Percentiles rank a stretch among this genome's conserved stretches.
Conservation (phyloP, 106 monocot species). For the Dendrobium nobile region DNA sequence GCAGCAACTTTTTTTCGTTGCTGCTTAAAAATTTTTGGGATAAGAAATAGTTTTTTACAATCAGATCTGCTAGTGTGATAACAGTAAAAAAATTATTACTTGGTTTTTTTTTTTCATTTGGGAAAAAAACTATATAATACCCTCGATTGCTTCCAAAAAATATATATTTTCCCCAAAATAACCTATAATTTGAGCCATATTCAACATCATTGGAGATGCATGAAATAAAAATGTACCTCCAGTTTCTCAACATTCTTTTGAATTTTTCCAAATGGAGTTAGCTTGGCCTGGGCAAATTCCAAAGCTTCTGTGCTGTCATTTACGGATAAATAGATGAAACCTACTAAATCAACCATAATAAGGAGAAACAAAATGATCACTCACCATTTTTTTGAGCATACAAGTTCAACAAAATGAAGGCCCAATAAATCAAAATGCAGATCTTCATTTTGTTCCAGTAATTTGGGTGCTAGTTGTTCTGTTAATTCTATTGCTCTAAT, state of each 20-base stretch:
- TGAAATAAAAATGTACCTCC: constrained; percentile 50
- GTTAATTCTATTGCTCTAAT: constrained; percentile 86
- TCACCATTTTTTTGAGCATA: constrained; percentile 71
- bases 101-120: too few relatives aligned
- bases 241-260: constrained; percentile 76
- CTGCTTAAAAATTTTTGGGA: too few relatives aligned
- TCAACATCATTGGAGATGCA: not conserved
- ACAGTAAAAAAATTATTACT: too few relatives aligned
- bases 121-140: too few relatives aligned
- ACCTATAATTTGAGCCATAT: not conserved
- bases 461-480: constrained; percentile 59
- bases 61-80: not conserved
- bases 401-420: constrained; percentile 80
- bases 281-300: constrained; percentile 79
- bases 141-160: too few relatives aligned
- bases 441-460: constrained; percentile 79
- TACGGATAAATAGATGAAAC: constrained; percentile 4
- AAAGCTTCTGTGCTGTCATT: constrained; percentile 88
- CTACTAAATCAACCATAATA: not conserved
- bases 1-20: too few relatives aligned
- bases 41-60: not conserved
- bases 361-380: constrained; percentile 8
- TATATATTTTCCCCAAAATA: too few relatives aligned
- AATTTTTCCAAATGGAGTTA: constrained; percentile 72
- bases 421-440: constrained; percentile 91